Evolutionary conservation across 225 moss, liverwort and hornwort species (phyloP), one percentile per base, ranked within the genome.

Genomic region (Polytrichum commune): DNA sequence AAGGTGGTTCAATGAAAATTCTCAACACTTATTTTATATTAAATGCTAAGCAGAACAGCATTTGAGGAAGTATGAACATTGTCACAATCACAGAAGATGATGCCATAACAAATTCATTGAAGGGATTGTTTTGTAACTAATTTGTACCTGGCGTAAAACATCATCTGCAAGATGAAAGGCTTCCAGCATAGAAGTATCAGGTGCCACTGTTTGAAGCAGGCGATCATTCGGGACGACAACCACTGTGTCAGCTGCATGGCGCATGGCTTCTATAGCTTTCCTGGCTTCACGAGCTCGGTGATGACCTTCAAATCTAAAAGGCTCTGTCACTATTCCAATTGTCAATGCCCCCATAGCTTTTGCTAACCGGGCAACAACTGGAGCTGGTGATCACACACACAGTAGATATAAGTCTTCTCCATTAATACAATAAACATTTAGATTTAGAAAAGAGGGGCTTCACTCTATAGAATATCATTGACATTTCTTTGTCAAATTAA

Each of bases 341-440:
- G 92, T 90, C 73, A 92, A 76, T 24, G 92, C 92, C 66, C 92
- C 92, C 90, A 92, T 92, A 19, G 92, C 92, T 78, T 92, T 92
- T 71, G 92, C 92, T 76, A 92, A 76, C 71, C 92, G 81, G 67
- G 92, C 90, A 18, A 92, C 85, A 74, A 92, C 92, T 54, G 91
- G 91, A 61, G 87, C 91, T 92, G 92, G 56, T 54, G 61, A 78
- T 35, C 71, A 74, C 55, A 75, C 78, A 38, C 46, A 46, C 46
- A 46, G 16, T 46, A 46, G 16, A 46, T 4, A 46, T 46, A 46
- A 46, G 46, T 46, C 46, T 46, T 46, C 72, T 53, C 35, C 56
- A 33, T 61, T 29, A 30, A 67, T 53, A 74, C 29, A 46, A 62
- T 13, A 68, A 23, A 72, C 73, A 46, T 46, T 46, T 46, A 46